These are phyloP conservation scores for Irpex sp. DNA, from an alignment of 1,284 basidiomycete genomes.

Conservation along the genomic window DNA sequence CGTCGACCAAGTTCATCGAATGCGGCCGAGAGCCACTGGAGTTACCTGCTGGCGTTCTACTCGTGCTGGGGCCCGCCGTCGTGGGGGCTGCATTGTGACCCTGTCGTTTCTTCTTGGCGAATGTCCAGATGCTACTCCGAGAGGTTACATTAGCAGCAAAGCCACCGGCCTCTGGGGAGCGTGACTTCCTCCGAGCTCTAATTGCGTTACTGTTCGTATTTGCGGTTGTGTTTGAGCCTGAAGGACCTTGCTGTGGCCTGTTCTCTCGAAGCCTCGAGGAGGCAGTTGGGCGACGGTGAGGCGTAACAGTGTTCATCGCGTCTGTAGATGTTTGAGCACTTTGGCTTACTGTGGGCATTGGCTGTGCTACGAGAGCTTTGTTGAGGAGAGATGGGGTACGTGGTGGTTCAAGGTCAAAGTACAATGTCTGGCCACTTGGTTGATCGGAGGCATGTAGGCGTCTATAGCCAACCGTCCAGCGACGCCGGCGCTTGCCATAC, in stretches of 20 bases:
- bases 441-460: too few relatives aligned
- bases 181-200: conserved; percentile 19
- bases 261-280: conserved; percentile 5
- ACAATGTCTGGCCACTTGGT: too few relatives aligned
- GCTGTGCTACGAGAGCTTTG: background rate
- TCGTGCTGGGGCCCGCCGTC: background rate
- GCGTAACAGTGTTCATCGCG: background rate
- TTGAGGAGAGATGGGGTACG: background rate
- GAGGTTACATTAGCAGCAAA: too few relatives aligned
- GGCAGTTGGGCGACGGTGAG: conserved; percentile 3
- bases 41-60: background rate
- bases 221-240: background rate
- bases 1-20: background rate
- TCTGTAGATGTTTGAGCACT: background rate
- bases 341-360: background rate
- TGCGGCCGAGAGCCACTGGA: background rate
- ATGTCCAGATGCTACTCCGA: background rate
- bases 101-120: conserved; percentile 1
- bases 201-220: background rate
- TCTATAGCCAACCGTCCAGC: too few relatives aligned
- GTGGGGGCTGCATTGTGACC: background rate
- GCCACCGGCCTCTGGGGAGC: conserved; percentile 13
- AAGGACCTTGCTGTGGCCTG: background rate
- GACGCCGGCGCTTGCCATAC: too few relatives aligned
- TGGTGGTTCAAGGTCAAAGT: too few relatives aligned